Percentiles rank a stretch among this genome's conserved stretches.
phyloP scores from a whole-genome alignment of 176 grass and related monocot genomes.

The Melocanna baccifera region DNA sequence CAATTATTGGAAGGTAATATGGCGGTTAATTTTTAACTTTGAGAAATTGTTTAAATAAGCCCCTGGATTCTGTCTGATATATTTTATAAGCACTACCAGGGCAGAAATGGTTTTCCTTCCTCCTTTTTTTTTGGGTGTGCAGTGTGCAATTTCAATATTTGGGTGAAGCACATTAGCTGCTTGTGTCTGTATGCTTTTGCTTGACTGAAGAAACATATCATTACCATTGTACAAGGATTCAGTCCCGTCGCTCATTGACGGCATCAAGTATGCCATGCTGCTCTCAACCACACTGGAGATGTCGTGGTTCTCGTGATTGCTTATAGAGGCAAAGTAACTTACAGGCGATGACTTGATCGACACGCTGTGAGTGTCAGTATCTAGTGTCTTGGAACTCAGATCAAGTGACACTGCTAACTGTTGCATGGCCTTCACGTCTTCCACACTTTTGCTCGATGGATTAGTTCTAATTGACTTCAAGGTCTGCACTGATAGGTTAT shows the following conservation, averaged over 20 bases:
- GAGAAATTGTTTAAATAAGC: neutral
- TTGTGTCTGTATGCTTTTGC: neutral
- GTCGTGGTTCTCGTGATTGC: conserved; percentile 28
- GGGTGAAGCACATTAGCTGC: neutral
- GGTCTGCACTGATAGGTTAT: conserved; percentile 37
- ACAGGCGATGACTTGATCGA: conserved; percentile 37
- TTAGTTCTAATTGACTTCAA: conserved; percentile 37
- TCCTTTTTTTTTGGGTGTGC: neutral
- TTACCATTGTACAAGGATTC: conserved; percentile 45
- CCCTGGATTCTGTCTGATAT: neutral
- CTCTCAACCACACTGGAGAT: conserved; percentile 14
- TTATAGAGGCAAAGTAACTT: conserved; percentile 51
- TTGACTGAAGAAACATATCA: conserved; percentile 21
- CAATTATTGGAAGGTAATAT: neutral
- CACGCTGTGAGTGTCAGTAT: conserved; percentile 18
- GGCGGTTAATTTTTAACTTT: neutral
- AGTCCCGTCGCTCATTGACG: conserved; percentile 28
- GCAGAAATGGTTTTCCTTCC: neutral
- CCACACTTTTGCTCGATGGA: conserved; percentile 37
- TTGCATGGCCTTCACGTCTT: conserved; percentile 35
- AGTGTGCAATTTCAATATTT: neutral
- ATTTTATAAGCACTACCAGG: neutral
- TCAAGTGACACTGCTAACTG: conserved; percentile 22
- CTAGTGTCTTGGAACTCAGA: conserved; percentile 30
- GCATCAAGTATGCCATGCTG: conserved; percentile 29